Evolutionary conservation across 768 basidiomycete species (phyloP), one percentile per base, ranked within the genome.

Genomic region (Lactarius indigo): DNA sequence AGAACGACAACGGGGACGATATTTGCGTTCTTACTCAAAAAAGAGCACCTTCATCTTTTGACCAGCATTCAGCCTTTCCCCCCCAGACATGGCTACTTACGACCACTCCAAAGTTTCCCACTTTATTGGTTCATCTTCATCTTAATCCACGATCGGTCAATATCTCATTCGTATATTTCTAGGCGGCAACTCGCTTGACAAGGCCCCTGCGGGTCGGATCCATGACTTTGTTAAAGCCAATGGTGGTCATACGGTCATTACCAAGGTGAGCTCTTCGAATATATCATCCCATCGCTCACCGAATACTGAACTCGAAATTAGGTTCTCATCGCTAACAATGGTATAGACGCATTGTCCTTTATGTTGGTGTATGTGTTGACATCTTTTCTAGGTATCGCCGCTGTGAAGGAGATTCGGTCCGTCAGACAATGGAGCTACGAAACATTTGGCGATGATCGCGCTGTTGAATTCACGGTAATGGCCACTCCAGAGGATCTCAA

Each of bases 351-450:
- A 10, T 42, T 57, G 30, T 23, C 6, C 26, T 50, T 39, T 47
- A 17, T 33, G 28, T 58, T 10, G 15, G 28, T 37, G 17, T n/a
- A 3, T 2, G 8, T 9, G 41, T 65, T 61, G 64, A 72, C 64
- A 70, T 75, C 59, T 41, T 61, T 39, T 64, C n/a, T 70, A 92
- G 92, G 93, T 84, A 99, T 98, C 74, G 96, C 96, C 60, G 97
- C 96, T 63, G 97, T 99, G 58, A 99, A 99, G 79, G 97, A 98
- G 80, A 99, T 99, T 74, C 89, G 97, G 58, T 98, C 97, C 57
- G 91, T 99, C 72, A 87, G 97, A 64, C 96, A 98, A 87, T 99
- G 97, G 97, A 95, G 93, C 74, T 99, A 98, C 80, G 97, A 98
- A 80, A 95, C 96, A 0, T 99, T 99, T 78, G 97, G 97, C 67